phyloP scores from a whole-genome alignment of 2,329 filamentous ascomycete genomes.

The Calonectria crousiana region DNA sequence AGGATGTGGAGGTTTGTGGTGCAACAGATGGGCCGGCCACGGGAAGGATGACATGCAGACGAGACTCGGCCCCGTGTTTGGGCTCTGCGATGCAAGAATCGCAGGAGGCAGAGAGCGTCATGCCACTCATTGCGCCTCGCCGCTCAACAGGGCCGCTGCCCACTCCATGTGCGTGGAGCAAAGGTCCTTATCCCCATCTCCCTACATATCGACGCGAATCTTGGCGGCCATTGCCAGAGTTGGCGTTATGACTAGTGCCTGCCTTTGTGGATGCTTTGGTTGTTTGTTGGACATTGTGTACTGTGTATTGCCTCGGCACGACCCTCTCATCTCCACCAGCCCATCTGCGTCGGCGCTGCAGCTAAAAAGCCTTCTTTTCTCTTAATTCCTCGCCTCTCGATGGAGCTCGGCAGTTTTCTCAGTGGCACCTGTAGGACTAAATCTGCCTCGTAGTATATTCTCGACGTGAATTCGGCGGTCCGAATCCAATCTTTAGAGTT shows the following conservation, averaged over 20 bases:
- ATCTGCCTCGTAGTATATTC: background rate
- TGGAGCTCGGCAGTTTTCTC: background rate
- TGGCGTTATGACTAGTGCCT: background rate
- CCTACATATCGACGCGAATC: background rate
- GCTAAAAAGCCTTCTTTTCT: background rate
- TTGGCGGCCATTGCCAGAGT: background rate
- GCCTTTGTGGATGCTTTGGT: background rate
- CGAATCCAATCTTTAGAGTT: conserved; percentile 10
- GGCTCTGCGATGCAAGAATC: background rate
- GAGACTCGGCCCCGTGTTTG: conserved; percentile 2
- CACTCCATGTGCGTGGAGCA: background rate
- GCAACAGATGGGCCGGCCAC: background rate
- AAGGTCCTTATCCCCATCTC: conserved; percentile 7
- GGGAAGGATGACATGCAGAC: conserved; percentile 16
- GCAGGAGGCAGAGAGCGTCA: background rate
- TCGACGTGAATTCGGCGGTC: background rate
- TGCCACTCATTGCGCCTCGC: background rate
- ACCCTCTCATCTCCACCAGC: background rate
- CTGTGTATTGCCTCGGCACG: background rate
- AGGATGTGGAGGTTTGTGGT: conserved; percentile 5
- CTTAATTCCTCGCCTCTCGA: background rate
- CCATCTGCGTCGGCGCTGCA: background rate
- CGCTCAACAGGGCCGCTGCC: background rate
- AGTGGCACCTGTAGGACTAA: background rate
- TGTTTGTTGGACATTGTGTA: background rate